Base-by-base conservation (phyloP, 176 grass and related monocot genomes). In the Thinopyrum elongatum region DNA sequence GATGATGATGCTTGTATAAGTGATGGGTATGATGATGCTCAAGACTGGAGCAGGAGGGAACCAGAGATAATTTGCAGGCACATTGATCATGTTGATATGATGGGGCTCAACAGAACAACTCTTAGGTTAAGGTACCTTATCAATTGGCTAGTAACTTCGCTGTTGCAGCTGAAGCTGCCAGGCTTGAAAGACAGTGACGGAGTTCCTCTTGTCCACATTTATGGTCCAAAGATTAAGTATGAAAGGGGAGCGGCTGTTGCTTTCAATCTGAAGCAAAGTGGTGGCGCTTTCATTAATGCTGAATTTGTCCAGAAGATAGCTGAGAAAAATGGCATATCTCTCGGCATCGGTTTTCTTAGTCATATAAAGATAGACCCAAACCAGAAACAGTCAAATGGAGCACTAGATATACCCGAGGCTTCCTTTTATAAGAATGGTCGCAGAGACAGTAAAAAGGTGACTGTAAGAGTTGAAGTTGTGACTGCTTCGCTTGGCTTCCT, bases 151-250 rank as follows among this genome's bases (percentile, higher is more conserved):
- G 92, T 99, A 39, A 97, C 97, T 29, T 99, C 94, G 38, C 82
- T 99, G 70, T 85, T 99, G 71, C 97, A 99, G 84, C 80, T 99
- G 66, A 88, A 89, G 65, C 85, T 94, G n/a, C 84, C 86, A 61
- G 84, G 84, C 83, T 89, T 73, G 41, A 88, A 90, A 67, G 78
- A 71, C 82, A 87, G 80, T 63, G 86, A 90, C 77, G 85, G 76
- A 77, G 59, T 86, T 60, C 82, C 90, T 75, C 86, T 99, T 74
- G 92, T 99, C 60, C 86, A 92, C 34, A 94, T 99, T 35, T 99
- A 99, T 85, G 97, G 97, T 17, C 97, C 97, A 35, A 99, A 99
- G 77, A 99, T 99, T 59, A 99, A 99, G 88, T 99, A 99, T 64
- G 97, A 99, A 92, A 96, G 97, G 79, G 97, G 97, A 82, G 93